Conservation (phyloP, 768 basidiomycete genomes). For the Lactarius evosmus region DNA sequence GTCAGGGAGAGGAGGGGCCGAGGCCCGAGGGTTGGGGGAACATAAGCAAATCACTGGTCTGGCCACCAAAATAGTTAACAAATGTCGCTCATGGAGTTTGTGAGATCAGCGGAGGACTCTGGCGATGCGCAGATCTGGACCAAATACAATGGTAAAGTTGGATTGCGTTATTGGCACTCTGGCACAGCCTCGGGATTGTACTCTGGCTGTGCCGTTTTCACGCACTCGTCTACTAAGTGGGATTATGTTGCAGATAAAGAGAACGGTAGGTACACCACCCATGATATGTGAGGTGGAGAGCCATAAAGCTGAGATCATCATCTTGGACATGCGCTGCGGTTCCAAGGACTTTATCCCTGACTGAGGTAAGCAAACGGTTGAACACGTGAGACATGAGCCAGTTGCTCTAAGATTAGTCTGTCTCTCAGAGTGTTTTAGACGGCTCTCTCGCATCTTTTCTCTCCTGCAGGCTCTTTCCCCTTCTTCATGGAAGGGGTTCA, state of each 20-base stretch:
- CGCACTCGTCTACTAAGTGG: background rate
- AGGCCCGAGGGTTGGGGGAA: background rate
- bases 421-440: no score
- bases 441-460: background rate
- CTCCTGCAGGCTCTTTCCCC: background rate
- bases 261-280: no score
- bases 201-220: background rate
- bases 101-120: background rate
- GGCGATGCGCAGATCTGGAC: background rate
- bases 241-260: background rate
- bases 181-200: background rate
- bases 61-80: background rate
- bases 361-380: no score
- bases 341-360: no score
- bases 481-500: background rate
- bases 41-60: background rate
- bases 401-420: no score
- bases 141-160: background rate
- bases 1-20: background rate
- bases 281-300: background rate
- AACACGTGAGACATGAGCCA: no score
- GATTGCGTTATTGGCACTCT: background rate
- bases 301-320: background rate
- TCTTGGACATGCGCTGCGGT: no score
- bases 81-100: background rate